Percentiles rank a stretch among this genome's conserved stretches.
phyloP scores from a whole-genome alignment of 441 rosid genomes.

The California macrophylla region DNA sequence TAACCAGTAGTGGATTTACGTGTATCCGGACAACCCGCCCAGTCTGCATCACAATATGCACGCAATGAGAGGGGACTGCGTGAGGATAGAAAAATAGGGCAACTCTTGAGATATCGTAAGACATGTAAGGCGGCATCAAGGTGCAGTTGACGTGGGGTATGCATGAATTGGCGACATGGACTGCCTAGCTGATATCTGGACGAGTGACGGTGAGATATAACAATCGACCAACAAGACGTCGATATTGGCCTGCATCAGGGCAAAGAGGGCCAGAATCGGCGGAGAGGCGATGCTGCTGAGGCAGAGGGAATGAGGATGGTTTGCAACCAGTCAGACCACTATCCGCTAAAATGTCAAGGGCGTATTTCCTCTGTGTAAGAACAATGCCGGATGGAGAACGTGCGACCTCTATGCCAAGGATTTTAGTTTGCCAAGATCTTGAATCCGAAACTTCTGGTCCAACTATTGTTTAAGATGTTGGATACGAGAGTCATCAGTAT shows the following conservation, averaged over 20 bases:
- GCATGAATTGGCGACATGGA: slow-evolving; percentile 10
- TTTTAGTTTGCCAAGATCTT: too few species aligned
- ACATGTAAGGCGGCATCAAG: neutral
- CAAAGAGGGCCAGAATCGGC: too few species aligned
- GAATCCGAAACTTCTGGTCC: neutral
- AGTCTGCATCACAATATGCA: slow-evolving; percentile 9
- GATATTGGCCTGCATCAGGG: neutral
- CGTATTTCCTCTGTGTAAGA: too few species aligned
- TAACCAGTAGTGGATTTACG: neutral
- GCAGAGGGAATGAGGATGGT: neutral
- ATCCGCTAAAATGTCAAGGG: too few species aligned
- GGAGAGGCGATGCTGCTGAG: too few species aligned
- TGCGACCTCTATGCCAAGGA: too few species aligned
- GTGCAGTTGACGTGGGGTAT: neutral
- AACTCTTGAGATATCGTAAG: neutral
- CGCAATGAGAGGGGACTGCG: neutral
- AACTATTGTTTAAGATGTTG: neutral
- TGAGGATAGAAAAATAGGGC: neutral
- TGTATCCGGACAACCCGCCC: neutral
- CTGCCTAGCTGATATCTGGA: neutral
- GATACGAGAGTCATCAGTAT: neutral
- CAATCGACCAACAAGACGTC: neutral
- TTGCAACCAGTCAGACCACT: too few species aligned
- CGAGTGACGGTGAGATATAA: slow-evolving; percentile 12
- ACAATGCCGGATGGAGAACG: too few species aligned